Conservation (phyloP, 192 early-diverging fungal genomes). For the Coemansia sp. region DNA sequence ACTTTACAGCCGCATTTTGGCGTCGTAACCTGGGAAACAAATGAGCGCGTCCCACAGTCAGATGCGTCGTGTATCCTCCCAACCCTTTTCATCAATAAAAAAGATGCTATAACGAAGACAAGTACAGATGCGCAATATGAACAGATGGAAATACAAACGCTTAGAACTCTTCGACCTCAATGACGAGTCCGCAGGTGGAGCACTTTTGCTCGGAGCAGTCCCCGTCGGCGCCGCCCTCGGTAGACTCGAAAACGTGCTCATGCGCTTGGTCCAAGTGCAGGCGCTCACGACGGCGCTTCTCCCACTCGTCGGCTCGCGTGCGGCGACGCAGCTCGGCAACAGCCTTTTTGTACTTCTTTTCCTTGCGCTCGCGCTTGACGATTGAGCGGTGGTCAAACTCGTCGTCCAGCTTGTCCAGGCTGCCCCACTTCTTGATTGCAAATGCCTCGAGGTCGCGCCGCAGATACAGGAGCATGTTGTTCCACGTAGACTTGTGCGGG, state of each 20-base stretch:
- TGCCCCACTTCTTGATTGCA: conserved; percentile 93
- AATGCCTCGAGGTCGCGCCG: conserved; percentile 88
- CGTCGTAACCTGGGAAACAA: conserved; percentile 29
- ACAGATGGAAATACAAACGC: not conserved
- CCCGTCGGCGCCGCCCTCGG: conserved; percentile 52
- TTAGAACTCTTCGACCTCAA: conserved; percentile 74
- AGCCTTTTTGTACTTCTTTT: conserved; percentile 80
- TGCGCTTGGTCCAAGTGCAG: conserved; percentile 66
- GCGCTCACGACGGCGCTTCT: conserved; percentile 47
- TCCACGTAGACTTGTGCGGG: conserved; percentile 94
- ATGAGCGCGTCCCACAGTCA: not conserved
- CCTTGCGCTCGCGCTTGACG: conserved; percentile 81
- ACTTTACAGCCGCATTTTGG: conserved; percentile 44
- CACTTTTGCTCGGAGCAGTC: conserved; percentile 65
- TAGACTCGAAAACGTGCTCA: conserved; percentile 71
- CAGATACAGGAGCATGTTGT: conserved; percentile 95
- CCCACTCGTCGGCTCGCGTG: conserved; percentile 75
- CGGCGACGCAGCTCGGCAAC: conserved; percentile 76
- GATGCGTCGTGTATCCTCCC: too few relatives aligned
- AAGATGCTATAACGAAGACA: not conserved
- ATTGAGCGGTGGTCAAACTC: conserved; percentile 82
- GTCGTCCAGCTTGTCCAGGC: conserved; percentile 78
- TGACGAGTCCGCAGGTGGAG: conserved; percentile 63
- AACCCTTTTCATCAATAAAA: too few relatives aligned
- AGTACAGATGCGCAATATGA: not conserved